These are phyloP conservation scores for Carnegiea gigantea DNA, from an alignment of 179 eudicot species.

Conservation along the genomic window DNA sequence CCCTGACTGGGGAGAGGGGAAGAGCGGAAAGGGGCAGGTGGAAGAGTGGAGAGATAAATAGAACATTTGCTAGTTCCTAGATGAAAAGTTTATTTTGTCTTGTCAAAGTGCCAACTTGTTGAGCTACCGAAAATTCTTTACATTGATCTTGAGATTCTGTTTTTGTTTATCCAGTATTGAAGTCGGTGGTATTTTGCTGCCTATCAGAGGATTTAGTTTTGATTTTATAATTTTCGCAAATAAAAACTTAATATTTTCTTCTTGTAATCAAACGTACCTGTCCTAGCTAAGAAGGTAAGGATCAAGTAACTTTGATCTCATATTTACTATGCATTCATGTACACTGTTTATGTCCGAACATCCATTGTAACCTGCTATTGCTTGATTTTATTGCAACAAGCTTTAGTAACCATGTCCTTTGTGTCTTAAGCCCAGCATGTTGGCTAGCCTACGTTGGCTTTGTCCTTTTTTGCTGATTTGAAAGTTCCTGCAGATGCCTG, in stretches of 20 bases:
- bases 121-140: not conserved
- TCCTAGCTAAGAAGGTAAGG: not conserved
- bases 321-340: not conserved
- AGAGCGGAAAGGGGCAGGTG: not conserved
- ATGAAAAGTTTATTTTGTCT: not conserved
- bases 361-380: not conserved
- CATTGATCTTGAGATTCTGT: constrained; percentile 16
- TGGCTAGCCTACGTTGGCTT: not conserved
- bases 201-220: not conserved
- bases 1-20: not conserved
- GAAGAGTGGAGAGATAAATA: not conserved
- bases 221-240: not conserved
- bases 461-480: not conserved
- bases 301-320: not conserved
- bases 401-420: not conserved
- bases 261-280: not conserved
- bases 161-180: not conserved
- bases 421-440: not conserved
- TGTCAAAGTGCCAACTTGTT: not conserved
- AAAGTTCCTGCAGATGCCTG: not conserved
- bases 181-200: not conserved
- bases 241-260: not conserved
- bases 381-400: not conserved
- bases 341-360: not conserved
- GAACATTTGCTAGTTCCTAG: not conserved